Percentiles rank a stretch among this genome's conserved stretches.
These are phyloP conservation scores for Sugiyamaella marilandica DNA, from an alignment of 805 yeast species.

Conservation along the genomic window DNA sequence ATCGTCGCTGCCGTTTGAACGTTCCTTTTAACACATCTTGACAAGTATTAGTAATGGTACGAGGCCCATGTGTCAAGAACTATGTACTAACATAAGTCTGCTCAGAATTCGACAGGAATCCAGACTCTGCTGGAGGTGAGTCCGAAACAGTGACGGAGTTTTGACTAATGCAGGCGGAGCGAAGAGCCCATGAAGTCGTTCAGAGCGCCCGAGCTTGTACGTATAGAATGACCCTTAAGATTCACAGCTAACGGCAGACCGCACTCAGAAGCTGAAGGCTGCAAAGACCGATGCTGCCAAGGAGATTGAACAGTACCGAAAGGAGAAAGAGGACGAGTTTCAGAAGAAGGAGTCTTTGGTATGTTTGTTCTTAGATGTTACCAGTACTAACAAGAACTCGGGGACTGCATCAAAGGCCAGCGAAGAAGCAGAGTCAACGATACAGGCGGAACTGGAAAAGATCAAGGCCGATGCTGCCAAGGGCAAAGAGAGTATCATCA, in stretches of 20 bases:
- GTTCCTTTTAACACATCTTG: not conserved
- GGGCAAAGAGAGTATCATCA: conserved; percentile 64
- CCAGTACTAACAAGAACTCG: conserved; percentile 41
- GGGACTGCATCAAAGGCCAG: conserved; percentile 75
- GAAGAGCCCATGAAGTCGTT: conserved; percentile 94
- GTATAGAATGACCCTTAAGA: conserved; percentile 25
- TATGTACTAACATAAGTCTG: conserved; percentile 31
- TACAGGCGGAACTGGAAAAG: conserved; percentile 63
- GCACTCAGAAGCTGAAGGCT: conserved; percentile 83
- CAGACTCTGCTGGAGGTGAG: conserved; percentile 61
- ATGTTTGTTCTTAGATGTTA: conserved; percentile 15
- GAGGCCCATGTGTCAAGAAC: not conserved
- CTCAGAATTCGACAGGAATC: conserved; percentile 51
- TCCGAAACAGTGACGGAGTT: conserved; percentile 2
- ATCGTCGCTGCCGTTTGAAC: too few relatives aligned
- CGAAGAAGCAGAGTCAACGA: conserved; percentile 69
- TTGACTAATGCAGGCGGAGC: conserved; percentile 61
- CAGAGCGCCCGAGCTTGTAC: conserved; percentile 83
- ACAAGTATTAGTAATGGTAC: conserved; percentile 4
- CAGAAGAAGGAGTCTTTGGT: conserved; percentile 60
- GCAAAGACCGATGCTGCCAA: conserved; percentile 89
- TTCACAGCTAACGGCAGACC: conserved; percentile 38
- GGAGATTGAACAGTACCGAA: conserved; percentile 83
- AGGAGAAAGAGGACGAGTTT: conserved; percentile 77
- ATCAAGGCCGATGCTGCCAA: conserved; percentile 59